These are phyloP conservation scores for Lactarius indigo DNA, from an alignment of 768 basidiomycete species.

Conservation along the genomic window DNA sequence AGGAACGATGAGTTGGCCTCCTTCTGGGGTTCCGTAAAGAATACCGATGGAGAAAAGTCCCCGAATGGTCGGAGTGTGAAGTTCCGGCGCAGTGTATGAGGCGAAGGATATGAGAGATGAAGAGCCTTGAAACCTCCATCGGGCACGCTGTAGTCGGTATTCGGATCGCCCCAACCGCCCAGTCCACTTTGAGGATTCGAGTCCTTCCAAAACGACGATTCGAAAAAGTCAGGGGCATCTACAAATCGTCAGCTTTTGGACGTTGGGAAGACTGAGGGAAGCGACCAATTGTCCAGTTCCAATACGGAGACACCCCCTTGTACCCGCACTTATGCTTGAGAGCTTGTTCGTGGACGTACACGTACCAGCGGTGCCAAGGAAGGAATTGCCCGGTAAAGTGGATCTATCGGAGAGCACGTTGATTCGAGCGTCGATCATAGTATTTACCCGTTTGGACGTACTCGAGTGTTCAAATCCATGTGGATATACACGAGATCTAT, in stretches of 20 bases:
- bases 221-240: constrained; percentile 29
- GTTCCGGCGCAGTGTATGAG: constrained; percentile 35
- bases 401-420: constrained; percentile 19
- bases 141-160: constrained; percentile 26
- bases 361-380: constrained; percentile 32
- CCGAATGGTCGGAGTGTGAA: constrained; percentile 34
- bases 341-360: constrained; percentile 25
- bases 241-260: neutral
- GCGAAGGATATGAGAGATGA: constrained; percentile 33
- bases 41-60: neutral
- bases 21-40: constrained; percentile 26
- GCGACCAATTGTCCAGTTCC: constrained; percentile 32
- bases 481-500: constrained; percentile 29
- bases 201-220: constrained; percentile 27
- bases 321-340: constrained; percentile 29
- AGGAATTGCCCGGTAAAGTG: constrained; percentile 30
- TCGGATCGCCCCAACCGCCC: constrained; percentile 31
- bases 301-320: constrained; percentile 29
- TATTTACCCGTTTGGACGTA: neutral
- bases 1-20: constrained; percentile 33
- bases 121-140: constrained; percentile 32
- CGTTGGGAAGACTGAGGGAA: neutral
- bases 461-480: constrained; percentile 29
- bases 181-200: constrained; percentile 28
- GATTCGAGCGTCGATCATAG: neutral